Evolutionary conservation across 1,139 yeast genomes (phyloP), one percentile per base, ranked within the genome.

Genomic region (Hemisphaericaspora subhashii): DNA sequence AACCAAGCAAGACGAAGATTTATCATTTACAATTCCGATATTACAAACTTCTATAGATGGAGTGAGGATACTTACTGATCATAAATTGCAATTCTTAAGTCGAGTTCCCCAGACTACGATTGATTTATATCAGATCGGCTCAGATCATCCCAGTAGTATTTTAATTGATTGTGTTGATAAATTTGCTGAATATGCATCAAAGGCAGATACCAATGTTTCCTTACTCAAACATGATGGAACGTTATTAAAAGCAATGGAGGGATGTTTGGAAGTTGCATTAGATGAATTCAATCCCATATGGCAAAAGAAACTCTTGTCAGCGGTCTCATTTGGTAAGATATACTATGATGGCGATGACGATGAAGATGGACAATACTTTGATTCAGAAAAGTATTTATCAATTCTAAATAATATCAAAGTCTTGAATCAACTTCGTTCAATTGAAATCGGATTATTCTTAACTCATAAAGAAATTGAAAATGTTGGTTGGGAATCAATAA

Each of bases 311-410:
- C 66, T 92, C 4, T 62, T 92, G 24, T 74, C 79, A 44, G 95
- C 96, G 0, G 96, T 92, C 0, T 72, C 88, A 0, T 87, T 90
- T 62, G 98, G 97, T 1, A 92, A 90, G 55, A 73, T 87, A 0
- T 79, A 85, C 30, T 58, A 77, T 22, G 65, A 58, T 13, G 63
- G 59, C 8, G 15, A 18, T 17, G 31, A 27, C 3, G 51, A 66
- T 3, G 27, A 24, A 3, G 23, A 29, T 7, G 31, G 16, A 10
- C 51, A 66, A 2, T 62, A 70, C 14, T 64, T 69, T 20, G 74
- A 82, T 54, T 68, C 87, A 2, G 80, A 77, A 38, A 71, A 72
- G 33, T 89, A 83, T 54, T 76, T 88, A 4, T 65, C 68, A 17
- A 75, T 79, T 3, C 68, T 90, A 44, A 77, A 83, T 49, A 64